Evolutionary conservation across 1,284 basidiomycete genomes (phyloP).

Genomic region (Termitomyces sp.): DNA sequence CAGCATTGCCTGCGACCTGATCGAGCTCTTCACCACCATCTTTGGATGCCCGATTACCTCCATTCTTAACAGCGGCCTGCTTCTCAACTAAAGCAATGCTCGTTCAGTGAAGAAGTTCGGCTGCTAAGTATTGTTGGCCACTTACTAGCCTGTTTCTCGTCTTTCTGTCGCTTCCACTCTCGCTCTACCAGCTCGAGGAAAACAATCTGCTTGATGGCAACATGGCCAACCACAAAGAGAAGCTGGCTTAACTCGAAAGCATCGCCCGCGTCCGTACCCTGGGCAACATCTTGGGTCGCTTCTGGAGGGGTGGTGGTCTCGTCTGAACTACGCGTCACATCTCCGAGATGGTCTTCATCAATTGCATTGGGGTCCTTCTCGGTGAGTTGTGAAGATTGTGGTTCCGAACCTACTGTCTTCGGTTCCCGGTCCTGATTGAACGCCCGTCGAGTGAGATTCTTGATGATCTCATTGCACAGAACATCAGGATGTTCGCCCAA

Average conservation of each 20-base stretch:
- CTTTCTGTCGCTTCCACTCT: constrained; percentile 95
- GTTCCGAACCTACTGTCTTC: constrained; percentile 15
- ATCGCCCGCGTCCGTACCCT: constrained; percentile 60
- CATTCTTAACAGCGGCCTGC: constrained; percentile 35
- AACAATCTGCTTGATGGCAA: constrained; percentile 96
- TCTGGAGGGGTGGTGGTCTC: constrained; percentile 18
- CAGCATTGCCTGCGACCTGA: constrained; percentile 95
- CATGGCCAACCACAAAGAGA: constrained; percentile 92
- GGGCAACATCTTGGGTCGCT: constrained; percentile 21
- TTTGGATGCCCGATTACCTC: constrained; percentile 41
- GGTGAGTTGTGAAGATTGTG: not conserved
- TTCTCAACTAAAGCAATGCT: constrained; percentile 47
- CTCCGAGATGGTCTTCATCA: constrained; percentile 29
- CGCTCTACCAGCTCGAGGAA: constrained; percentile 96
- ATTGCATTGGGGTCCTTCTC: constrained; percentile 46
- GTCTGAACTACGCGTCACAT: constrained; percentile 22
- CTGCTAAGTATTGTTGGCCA: constrained; percentile 2
- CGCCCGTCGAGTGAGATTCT: constrained; percentile 70
- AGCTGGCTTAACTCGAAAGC: constrained; percentile 88
- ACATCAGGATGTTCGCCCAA: constrained; percentile 92
- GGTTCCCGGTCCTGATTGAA: constrained; percentile 45
- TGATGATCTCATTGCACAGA: constrained; percentile 80
- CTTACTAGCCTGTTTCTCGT: constrained; percentile 76
- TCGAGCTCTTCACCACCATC: constrained; percentile 83
- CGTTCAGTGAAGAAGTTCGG: constrained; percentile 2